Percentiles rank a stretch among this genome's conserved stretches.
These are phyloP conservation scores for Phytophthora cactorum DNA, from an alignment of 352 stramenopile species.

Conservation along the genomic window DNA sequence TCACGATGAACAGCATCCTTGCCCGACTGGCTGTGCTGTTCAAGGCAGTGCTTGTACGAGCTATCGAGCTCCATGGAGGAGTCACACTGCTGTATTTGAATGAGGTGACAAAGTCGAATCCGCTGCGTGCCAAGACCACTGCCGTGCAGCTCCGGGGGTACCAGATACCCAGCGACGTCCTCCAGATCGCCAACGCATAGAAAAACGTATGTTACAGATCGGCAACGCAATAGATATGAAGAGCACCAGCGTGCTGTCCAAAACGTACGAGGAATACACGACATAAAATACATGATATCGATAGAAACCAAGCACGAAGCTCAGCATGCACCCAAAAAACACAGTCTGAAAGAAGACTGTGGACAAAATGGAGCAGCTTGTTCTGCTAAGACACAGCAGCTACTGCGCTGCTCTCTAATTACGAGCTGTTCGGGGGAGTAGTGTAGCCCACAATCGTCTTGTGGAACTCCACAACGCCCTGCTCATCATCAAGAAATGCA, in stretches of 20 bases:
- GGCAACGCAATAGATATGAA: conserved; percentile 6
- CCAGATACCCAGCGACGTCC: conserved; percentile 47
- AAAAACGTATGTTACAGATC: background rate
- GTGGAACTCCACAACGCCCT: conserved; percentile 81
- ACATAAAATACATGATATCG: conserved; percentile 46
- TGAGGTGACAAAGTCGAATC: conserved; percentile 83
- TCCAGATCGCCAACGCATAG: conserved; percentile 68
- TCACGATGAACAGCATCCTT: conserved; percentile 83
- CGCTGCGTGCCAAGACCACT: conserved; percentile 72
- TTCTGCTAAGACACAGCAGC: conserved; percentile 5
- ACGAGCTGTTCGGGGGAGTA: conserved; percentile 44
- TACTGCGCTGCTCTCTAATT: conserved; percentile 22
- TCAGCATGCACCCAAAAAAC: conserved; percentile 4
- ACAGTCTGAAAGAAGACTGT: conserved; percentile 18
- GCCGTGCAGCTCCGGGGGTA: conserved; percentile 79
- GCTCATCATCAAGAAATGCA: conserved; percentile 3
- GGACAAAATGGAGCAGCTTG: conserved; percentile 27
- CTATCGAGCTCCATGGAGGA: conserved; percentile 69
- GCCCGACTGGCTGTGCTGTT: conserved; percentile 64
- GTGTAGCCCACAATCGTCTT: conserved; percentile 57
- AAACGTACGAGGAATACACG: conserved; percentile 17
- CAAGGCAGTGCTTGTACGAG: conserved; percentile 66
- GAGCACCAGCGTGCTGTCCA: background rate
- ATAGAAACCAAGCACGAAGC: conserved; percentile 21
- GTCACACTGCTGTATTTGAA: conserved; percentile 80